Base-by-base conservation (phyloP, 1,284 basidiomycete species). In the Anthracocystis panici-leucophaei region DNA sequence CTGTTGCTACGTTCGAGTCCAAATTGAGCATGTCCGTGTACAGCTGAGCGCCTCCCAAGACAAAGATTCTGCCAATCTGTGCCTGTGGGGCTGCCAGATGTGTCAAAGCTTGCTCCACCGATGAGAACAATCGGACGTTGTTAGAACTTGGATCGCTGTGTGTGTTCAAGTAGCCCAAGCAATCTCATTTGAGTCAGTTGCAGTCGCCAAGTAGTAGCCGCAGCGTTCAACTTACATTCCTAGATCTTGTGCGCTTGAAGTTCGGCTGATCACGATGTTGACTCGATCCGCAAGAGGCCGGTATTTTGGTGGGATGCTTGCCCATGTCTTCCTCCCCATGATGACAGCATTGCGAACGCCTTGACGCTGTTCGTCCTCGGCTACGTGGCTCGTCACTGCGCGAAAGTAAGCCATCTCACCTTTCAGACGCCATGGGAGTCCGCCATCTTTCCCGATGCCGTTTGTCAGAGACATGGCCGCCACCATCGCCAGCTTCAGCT, bases 281-380 rank as follows among this genome's bases (percentile, higher is more conserved):
- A 90, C 75, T 42, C 97, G 88, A 33, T 89, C 89, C 46, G 89
- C 88, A 27, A 99, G 88, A 3, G 97, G 97, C 69, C 93, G 89
- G 86, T 93, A 94, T 85, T 91, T 93, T 8, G 84, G 78, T n/a
- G 97, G 96, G 66, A 99, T 99, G 84, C 93, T 94, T 85, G 97
- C 93, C 97, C 97, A 99, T 20, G 95, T 97, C 82, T 94, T 95
- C 52, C 95, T 89, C 7, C 97, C 97, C 97, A 99, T 99, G 65
- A 99, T 88, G 40, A 98, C 91, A 2, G 90, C 91, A 85, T 99
- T 99, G 64, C 86, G 86, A 20, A 46, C 49, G n/a, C 62, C 67
- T 12, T 48, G 20, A 16, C 42, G 49, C 48, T 62, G 54, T 12
- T 50, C 62, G 6, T 51, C 63, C 14, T 62, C 55, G 14, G 61